Percentiles rank a stretch among this genome's conserved stretches.
Evolutionary conservation across 768 basidiomycete genomes (phyloP).

Genomic region (Boletus reticuloceps): DNA sequence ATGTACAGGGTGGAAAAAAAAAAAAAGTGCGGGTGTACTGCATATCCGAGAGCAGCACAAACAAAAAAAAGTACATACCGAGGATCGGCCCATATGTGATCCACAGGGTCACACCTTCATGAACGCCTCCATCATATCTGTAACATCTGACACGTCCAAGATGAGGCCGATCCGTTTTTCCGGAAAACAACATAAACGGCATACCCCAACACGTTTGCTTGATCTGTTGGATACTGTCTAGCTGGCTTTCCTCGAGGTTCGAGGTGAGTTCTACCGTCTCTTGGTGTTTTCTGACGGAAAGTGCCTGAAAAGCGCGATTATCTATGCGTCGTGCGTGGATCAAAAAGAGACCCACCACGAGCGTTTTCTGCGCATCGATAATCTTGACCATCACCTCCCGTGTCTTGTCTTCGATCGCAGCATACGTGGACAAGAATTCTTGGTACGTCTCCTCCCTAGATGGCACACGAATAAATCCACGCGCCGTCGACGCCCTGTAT

Average conservation of each 20-base stretch:
- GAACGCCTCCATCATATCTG: slow-evolving; percentile 19
- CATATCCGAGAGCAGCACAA: neutral
- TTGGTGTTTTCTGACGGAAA: slow-evolving; percentile 30
- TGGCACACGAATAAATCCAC: neutral
- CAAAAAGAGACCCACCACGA: slow-evolving; percentile 21
- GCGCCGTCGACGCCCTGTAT: neutral
- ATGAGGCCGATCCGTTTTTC: too few relatives aligned
- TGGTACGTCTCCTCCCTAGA: slow-evolving; percentile 26
- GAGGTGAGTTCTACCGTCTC: slow-evolving; percentile 18
- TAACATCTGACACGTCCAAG: slow-evolving; percentile 9
- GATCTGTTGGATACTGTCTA: slow-evolving; percentile 20
- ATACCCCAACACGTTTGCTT: slow-evolving; percentile 22
- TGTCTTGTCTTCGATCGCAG: slow-evolving; percentile 25
- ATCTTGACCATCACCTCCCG: slow-evolving; percentile 28
- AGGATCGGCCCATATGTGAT: neutral
- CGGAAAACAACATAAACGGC: neutral
- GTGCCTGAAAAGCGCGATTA: slow-evolving; percentile 12
- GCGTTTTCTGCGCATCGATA: slow-evolving; percentile 18
- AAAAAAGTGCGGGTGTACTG: neutral
- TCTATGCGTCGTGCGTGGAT: too few relatives aligned
- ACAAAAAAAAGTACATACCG: neutral
- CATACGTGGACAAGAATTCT: slow-evolving; percentile 24
- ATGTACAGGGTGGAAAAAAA: neutral
- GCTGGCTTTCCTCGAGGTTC: slow-evolving; percentile 24
- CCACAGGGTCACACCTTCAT: slow-evolving; percentile 13